Conservation (phyloP, 768 basidiomycete genomes). For the Cubamyces sp. region DNA sequence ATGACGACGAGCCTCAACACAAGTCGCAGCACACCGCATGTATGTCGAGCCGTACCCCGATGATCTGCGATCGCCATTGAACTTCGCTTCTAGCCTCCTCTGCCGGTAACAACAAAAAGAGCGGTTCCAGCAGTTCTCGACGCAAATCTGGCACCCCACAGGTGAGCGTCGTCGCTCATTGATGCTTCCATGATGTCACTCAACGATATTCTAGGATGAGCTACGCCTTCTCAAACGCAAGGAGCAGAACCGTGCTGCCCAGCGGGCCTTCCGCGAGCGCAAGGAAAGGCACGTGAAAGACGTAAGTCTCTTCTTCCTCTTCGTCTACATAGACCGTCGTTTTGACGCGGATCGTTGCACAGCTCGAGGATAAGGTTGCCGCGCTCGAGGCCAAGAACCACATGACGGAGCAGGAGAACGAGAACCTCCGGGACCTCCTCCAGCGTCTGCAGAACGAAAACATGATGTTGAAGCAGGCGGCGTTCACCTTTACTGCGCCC, state of each 20-base stretch:
- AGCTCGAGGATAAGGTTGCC: conserved; percentile 93
- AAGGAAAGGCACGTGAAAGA: conserved; percentile 98
- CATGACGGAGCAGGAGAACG: conserved; percentile 74
- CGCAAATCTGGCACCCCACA: conserved; percentile 32
- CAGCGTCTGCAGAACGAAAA: conserved; percentile 88
- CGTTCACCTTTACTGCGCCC: conserved; percentile 86
- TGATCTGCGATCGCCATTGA: conserved; percentile 12
- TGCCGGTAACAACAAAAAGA: conserved; percentile 19
- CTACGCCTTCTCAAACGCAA: conserved; percentile 83
- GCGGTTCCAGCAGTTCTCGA: conserved; percentile 20
- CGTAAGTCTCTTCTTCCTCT: conserved; percentile 53
- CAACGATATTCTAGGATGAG: conserved; percentile 56
- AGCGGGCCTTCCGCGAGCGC: conserved; percentile 95
- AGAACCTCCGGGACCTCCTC: conserved; percentile 86
- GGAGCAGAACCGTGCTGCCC: conserved; percentile 96
- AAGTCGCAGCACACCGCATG: conserved; percentile 66
- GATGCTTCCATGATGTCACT: background rate
- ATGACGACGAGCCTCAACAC: conserved; percentile 64
- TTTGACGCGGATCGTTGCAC: conserved; percentile 13
- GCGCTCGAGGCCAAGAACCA: conserved; percentile 85
- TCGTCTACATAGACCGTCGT: conserved; percentile 1
- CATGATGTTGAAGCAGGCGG: conserved; percentile 72
- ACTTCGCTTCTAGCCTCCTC: conserved; percentile 8
- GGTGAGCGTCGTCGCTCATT: conserved; percentile 8
- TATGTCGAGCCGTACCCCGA: conserved; percentile 37